Percentiles rank a stretch among this genome's conserved stretches.
Conservation (phyloP, 805 yeast species). For the Candida wancherniae region DNA sequence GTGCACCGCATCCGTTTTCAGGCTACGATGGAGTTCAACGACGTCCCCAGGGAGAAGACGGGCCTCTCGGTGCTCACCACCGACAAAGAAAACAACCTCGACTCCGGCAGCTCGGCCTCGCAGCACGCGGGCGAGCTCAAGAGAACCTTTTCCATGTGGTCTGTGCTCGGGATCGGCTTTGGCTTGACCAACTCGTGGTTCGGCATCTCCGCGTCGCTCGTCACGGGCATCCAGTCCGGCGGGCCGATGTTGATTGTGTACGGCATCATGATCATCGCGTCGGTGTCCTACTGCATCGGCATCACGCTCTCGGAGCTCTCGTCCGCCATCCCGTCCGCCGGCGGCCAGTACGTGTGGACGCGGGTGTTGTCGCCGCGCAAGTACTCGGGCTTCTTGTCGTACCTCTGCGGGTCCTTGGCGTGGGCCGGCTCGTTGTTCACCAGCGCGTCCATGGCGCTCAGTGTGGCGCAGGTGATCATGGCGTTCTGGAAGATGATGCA, state of each 20-base stretch:
- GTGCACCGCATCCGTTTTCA: no score
- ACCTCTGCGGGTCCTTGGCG: conserved; percentile 36
- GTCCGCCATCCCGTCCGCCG: conserved; percentile 38
- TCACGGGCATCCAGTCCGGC: conserved; percentile 39
- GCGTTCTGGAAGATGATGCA: conserved; percentile 34
- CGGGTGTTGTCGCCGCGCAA: conserved; percentile 35
- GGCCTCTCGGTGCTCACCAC: conserved; percentile 10
- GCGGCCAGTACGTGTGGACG: conserved; percentile 43
- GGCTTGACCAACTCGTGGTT: conserved; percentile 42
- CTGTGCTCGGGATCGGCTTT: conserved; percentile 38
- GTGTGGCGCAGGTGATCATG: conserved; percentile 32
- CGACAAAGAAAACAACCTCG: conserved; percentile 11
- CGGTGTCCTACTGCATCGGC: conserved; percentile 34
- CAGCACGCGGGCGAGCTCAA: conserved; percentile 21
- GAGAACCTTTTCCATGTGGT: conserved; percentile 36
- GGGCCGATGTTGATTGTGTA: conserved; percentile 39
- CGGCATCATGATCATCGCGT: conserved; percentile 37
- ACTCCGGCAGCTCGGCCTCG: conserved; percentile 7
- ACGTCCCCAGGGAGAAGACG: no score
- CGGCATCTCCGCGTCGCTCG: conserved; percentile 37
- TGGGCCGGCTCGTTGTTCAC: conserved; percentile 43
- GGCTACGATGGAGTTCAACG: no score
- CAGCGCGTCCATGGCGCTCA: conserved; percentile 35
- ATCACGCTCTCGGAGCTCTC: conserved; percentile 37
- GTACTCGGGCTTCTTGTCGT: conserved; percentile 34